These are phyloP conservation scores for Lentinula sp. DNA, from an alignment of 768 basidiomycete genomes.

Conservation along the genomic window DNA sequence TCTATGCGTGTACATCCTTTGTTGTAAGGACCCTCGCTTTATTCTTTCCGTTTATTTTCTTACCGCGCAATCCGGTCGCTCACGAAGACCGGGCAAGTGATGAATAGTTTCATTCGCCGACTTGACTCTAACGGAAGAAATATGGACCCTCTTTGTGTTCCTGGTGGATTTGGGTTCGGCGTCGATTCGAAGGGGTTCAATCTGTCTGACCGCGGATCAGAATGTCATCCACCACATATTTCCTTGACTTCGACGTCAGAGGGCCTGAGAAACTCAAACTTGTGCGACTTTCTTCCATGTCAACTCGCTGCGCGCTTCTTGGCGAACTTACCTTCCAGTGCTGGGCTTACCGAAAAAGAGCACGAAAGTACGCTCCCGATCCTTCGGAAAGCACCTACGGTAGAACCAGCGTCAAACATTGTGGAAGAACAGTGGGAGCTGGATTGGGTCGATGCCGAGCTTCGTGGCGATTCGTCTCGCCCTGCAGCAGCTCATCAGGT, in stretches of 20 bases:
- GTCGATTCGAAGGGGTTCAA: not conserved
- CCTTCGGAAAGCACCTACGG: too few relatives aligned
- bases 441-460: not conserved
- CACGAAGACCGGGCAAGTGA: not conserved
- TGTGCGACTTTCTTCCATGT: too few relatives aligned
- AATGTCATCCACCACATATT: not conserved
- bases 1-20: constrained; percentile 8
- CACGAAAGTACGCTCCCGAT: too few relatives aligned
- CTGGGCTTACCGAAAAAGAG: too few relatives aligned
- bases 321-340: too few relatives aligned
- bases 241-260: not conserved
- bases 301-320: too few relatives aligned
- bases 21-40: not conserved
- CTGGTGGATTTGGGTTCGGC: not conserved
- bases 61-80: not conserved
- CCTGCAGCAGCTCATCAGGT: not conserved
- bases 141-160: not conserved
- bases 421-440: not conserved
- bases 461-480: not conserved
- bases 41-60: not conserved
- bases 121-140: not conserved
- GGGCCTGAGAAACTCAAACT: too few relatives aligned
- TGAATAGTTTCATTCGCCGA: not conserved
- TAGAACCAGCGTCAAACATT: too few relatives aligned
- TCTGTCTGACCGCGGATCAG: not conserved